Base-by-base conservation (phyloP, 2,329 filamentous ascomycete genomes). In the Aureobasidium sp. region DNA sequence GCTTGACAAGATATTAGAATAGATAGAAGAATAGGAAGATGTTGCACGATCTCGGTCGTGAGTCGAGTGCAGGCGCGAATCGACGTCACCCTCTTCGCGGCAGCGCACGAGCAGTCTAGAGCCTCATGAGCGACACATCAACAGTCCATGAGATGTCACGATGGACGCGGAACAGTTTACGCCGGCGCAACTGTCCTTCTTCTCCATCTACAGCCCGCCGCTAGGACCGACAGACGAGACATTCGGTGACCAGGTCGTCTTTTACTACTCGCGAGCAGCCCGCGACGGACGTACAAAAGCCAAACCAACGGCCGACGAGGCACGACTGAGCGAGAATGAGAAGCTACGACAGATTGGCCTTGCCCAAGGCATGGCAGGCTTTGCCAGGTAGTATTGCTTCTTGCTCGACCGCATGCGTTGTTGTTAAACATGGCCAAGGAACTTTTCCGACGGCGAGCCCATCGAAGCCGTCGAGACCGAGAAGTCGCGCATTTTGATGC, bases 351-450 rank as follows among this genome's bases (percentile, higher is more conserved):
- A 97, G 79, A 91, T 99, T 72, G 94, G 94, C 41, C 84, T 99
- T 65, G 94, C 94, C 44, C 94, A 99, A 78, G 94, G 92, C 72
- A 96, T 97, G 88, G 88, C 96, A 63, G 89, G 87, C 72, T 99
- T 99, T 77, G 89, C 90, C 67, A 84, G 81, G 84, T 87, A 76
- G 41, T 62, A 52, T 17, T 61, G 27, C 41, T 37, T 14, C 20
- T 15, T 48, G 20, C 15, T 58, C n/a, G 42, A 57, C 29, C n/a
- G 31, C 27, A n/a, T 22, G 15, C 2, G 17, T 48, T 14, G 27
- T 20, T 47, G 51, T 61, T 27, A 62, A 41, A 36, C 34, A 31
- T 55, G 22, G 22, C 53, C 17, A 69, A 88, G 87, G 71, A 92
- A 87, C 69, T 99, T 99, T 75, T 89, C 92, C 2, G 82, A 85